Conservation (phyloP, 495 filamentous ascomycete species). For the Daldinia vernicosa region DNA sequence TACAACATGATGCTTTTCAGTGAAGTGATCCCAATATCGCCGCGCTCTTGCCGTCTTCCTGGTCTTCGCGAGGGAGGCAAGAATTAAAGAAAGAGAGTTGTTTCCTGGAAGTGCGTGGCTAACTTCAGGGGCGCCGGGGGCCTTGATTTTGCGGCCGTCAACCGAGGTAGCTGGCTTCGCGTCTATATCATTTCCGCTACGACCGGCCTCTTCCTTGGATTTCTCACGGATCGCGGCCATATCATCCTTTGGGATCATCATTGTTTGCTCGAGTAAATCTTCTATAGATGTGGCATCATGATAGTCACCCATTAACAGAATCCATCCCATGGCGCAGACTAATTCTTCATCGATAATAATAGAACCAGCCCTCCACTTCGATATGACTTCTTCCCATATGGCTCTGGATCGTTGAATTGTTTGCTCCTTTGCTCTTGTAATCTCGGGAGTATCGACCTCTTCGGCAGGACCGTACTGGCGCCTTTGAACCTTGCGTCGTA, state of each 20-base stretch:
- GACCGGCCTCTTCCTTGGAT: not conserved
- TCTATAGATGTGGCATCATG: constrained; percentile 72
- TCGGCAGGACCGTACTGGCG: constrained; percentile 13
- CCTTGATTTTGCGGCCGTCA: not conserved
- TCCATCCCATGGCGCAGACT: constrained; percentile 76
- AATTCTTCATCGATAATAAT: constrained; percentile 76
- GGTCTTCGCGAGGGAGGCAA: constrained; percentile 67
- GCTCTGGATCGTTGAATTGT: constrained; percentile 64
- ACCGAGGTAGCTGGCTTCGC: not conserved
- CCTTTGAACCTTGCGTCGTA: constrained; percentile 51
- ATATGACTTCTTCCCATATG: constrained; percentile 82
- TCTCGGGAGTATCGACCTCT: constrained; percentile 42
- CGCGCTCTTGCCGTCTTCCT: constrained; percentile 58
- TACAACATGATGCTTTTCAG: constrained; percentile 58
- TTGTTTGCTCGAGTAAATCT: constrained; percentile 77
- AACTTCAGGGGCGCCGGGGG: constrained; percentile 19
- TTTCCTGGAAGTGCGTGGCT: constrained; percentile 65
- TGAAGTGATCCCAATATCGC: constrained; percentile 80
- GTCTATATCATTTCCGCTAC: constrained; percentile 1
- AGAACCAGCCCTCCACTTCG: constrained; percentile 73
- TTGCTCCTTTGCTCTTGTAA: constrained; percentile 50
- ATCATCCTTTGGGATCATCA: constrained; percentile 67
- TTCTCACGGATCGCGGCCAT: constrained; percentile 27
- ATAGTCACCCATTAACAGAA: constrained; percentile 68
- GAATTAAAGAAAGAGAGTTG: constrained; percentile 73